These are phyloP conservation scores for Lodderomyces orthopsilosis DNA, from an alignment of 1,139 yeast genomes.

Conservation along the genomic window DNA sequence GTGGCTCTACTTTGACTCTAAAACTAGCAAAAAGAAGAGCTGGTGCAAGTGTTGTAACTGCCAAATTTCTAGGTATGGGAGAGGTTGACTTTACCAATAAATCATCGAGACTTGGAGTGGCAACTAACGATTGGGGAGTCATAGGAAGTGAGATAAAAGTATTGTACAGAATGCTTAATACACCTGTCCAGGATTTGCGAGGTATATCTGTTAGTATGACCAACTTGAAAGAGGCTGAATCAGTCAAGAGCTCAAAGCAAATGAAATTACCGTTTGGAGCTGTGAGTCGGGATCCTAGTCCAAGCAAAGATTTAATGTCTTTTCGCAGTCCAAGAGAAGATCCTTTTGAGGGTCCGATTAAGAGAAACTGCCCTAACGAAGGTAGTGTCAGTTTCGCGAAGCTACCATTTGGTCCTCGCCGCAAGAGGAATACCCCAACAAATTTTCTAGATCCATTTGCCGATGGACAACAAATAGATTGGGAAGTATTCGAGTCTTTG, in stretches of 20 bases:
- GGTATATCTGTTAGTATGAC: conserved; percentile 75
- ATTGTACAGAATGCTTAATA: conserved; percentile 52
- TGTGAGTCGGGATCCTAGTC: not conserved
- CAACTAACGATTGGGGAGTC: conserved; percentile 61
- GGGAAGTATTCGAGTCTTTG: conserved; percentile 52
- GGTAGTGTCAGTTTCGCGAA: conserved; percentile 4
- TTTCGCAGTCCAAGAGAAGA: not conserved
- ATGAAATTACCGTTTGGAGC: conserved; percentile 37
- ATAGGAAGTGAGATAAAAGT: conserved; percentile 61
- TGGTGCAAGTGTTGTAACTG: conserved; percentile 69
- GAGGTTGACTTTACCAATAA: conserved; percentile 63
- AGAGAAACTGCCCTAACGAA: conserved; percentile 15
- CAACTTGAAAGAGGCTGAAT: conserved; percentile 45
- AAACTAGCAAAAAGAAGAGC: conserved; percentile 63
- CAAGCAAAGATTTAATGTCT: not conserved
- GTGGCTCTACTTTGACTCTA: conserved; percentile 59
- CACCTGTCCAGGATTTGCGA: conserved; percentile 67
- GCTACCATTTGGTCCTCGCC: not conserved
- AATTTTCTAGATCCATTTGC: conserved; percentile 5
- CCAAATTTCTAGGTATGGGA: conserved; percentile 85
- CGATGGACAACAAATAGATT: conserved; percentile 35
- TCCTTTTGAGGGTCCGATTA: not conserved
- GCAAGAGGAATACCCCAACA: not conserved
- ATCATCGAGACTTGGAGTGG: conserved; percentile 57
- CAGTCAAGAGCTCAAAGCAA: conserved; percentile 32